Evolutionary conservation across 2,329 filamentous ascomycete species (phyloP).

Genomic region (Pseudogymnoascus sp.): DNA sequence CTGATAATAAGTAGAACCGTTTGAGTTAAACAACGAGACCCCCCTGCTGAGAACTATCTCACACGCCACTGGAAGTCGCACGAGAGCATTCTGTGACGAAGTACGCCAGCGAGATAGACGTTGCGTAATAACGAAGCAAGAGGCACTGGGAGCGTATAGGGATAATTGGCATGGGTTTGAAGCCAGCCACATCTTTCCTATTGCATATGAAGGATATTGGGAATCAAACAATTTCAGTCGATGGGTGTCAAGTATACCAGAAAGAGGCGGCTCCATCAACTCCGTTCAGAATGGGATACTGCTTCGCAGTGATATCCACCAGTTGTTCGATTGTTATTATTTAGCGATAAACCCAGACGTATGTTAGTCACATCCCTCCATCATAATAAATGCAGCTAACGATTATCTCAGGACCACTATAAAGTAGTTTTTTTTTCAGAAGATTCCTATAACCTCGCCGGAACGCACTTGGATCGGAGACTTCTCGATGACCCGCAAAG

Average conservation of each 20-base stretch:
- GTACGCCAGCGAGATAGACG: conserved; percentile 17
- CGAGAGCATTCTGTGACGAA: conserved; percentile 14
- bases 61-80: neutral
- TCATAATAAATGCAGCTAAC: conserved; percentile 1
- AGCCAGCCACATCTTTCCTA: conserved; percentile 23
- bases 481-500: conserved; percentile 14
- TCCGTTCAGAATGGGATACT: conserved; percentile 25
- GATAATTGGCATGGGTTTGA: conserved; percentile 21
- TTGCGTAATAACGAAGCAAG: conserved; percentile 15
- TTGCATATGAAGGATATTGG: conserved; percentile 20
- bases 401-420: conserved; percentile 18
- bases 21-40: neutral
- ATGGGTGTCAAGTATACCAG: conserved; percentile 13
- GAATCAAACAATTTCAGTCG: conserved; percentile 13
- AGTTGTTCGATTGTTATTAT: conserved; percentile 18
- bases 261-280: conserved; percentile 17
- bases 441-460: conserved; percentile 16
- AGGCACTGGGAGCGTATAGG: neutral
- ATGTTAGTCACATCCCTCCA: conserved; percentile 9
- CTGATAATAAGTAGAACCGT: neutral
- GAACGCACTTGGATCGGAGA: conserved; percentile 15
- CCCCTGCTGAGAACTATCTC: neutral
- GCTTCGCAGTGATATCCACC: conserved; percentile 16
- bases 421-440: conserved; percentile 21
- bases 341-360: conserved; percentile 24